These are phyloP conservation scores for Cymbidium sinense DNA, from an alignment of 106 monocot species.

Conservation along the genomic window DNA sequence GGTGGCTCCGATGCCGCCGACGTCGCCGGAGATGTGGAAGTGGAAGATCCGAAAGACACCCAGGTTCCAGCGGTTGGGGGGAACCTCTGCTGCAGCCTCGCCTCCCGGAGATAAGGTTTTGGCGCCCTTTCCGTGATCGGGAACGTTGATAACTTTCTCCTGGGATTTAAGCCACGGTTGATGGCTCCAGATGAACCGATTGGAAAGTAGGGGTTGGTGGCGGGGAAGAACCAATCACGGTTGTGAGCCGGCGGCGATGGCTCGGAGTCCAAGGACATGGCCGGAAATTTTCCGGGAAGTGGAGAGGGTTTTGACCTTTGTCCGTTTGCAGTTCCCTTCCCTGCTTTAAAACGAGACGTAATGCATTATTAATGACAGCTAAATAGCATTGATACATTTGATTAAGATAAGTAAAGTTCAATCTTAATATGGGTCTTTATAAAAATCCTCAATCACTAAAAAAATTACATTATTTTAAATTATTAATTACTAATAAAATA, in stretches of 20 bases:
- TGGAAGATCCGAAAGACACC: constrained; percentile 9
- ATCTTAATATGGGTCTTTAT: too few relatives aligned
- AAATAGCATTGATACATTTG: too few relatives aligned
- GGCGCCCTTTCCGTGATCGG: constrained; percentile 1
- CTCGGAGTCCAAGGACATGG: constrained; percentile 29
- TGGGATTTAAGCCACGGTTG: background rate
- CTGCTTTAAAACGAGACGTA: too few relatives aligned
- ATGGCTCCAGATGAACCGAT: background rate
- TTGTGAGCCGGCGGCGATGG: constrained; percentile 16
- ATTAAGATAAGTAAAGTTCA: too few relatives aligned
- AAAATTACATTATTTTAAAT: too few relatives aligned
- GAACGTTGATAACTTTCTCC: constrained; percentile 1
- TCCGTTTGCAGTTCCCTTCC: background rate
- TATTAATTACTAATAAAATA: too few relatives aligned
- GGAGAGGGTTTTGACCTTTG: background rate
- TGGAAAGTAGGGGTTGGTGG: constrained; percentile 19
- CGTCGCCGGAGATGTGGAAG: background rate
- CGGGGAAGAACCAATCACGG: constrained; percentile 61
- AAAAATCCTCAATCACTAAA: too few relatives aligned
- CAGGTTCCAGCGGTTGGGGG: background rate
- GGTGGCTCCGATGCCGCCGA: background rate
- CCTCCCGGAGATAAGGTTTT: constrained; percentile 24
- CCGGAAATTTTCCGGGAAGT: background rate
- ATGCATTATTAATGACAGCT: too few relatives aligned
- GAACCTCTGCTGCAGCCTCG: constrained; percentile 6